Evolutionary conservation across 768 basidiomycete species (phyloP), one percentile per base, ranked within the genome.

Genomic region (Suillus placidus): DNA sequence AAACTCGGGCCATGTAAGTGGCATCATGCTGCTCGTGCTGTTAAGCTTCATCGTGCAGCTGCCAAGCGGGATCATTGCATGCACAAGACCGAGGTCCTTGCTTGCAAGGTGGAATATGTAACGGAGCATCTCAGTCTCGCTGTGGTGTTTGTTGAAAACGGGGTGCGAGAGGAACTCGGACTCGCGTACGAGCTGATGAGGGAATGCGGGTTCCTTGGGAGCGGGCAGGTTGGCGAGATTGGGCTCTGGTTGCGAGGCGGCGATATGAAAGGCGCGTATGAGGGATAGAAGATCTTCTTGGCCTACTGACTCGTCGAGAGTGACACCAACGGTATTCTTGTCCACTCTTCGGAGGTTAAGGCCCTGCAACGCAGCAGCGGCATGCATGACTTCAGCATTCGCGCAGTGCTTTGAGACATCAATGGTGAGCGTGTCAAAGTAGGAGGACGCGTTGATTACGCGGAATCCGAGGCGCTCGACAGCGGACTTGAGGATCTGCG

Each of bases 31-130:
- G 54, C 94, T 95, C 3, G 96, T 97, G 74, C 94, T 95, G 81
- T 99, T 99, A 64, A 99, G 85, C 80, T 99, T 97, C 95, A 97
- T 97, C 7, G 95, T 97, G 78, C 95, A 96, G 76, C 94, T 95
- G 64, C 95, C 95, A 4, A 96, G 86, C 14, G 94, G 90, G 70
- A 97, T 98, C 94, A 99, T 98, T 54, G 94, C 88, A 76, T 99
- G 97, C 10, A 93, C 91, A 38, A 99, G 89, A 35, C 94, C 91
- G 64, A 99, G 86, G 74, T 99, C 97, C 81, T 99, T 99, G 43
- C 89, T 89, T 66, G 95, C 93, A 58, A 99, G 86, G 70, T 95
- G 91, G 79, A 94, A 88, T 73, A 99, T 93, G 78, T 98, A 97
- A 43, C 97, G 94, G 40, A 99, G 82, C 92, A 99, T 95, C 80